Conservation (phyloP, 2,329 filamentous ascomycete genomes). For the Fusarium multiceps region DNA sequence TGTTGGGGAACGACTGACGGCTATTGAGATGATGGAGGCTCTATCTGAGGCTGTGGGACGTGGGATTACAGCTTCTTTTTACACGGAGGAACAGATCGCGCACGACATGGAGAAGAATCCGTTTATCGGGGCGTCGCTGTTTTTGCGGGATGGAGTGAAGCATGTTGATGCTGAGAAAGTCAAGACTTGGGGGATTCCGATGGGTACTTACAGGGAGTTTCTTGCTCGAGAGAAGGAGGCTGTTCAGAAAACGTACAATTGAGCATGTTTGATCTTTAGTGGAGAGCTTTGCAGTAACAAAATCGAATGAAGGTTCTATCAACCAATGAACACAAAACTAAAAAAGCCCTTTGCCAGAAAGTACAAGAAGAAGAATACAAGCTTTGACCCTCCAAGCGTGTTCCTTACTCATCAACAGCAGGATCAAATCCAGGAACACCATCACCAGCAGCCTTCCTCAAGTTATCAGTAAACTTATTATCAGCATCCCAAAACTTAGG, state of each 20-base stretch:
- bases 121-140: not conserved
- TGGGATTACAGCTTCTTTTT: not conserved
- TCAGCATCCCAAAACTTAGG: slow-evolving; percentile 26
- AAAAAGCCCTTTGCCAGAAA: not conserved
- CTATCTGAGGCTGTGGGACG: not conserved
- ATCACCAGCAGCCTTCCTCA: slow-evolving; percentile 20
- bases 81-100: not conserved
- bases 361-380: not conserved
- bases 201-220: not conserved
- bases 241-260: not conserved
- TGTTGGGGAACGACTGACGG: not conserved
- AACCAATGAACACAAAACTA: not conserved
- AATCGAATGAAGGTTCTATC: not conserved
- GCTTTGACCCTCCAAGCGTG: too few relatives aligned
- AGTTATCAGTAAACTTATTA: slow-evolving; percentile 12
- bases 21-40: not conserved
- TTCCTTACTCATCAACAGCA: not conserved
- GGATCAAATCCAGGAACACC: slow-evolving; percentile 24
- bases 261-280: not conserved
- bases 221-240: not conserved
- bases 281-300: too few relatives aligned
- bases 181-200: not conserved
- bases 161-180: not conserved
- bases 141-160: not conserved
- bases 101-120: not conserved